Conservation (phyloP, 1,284 basidiomycete species). For the Moniliella sp. region DNA sequence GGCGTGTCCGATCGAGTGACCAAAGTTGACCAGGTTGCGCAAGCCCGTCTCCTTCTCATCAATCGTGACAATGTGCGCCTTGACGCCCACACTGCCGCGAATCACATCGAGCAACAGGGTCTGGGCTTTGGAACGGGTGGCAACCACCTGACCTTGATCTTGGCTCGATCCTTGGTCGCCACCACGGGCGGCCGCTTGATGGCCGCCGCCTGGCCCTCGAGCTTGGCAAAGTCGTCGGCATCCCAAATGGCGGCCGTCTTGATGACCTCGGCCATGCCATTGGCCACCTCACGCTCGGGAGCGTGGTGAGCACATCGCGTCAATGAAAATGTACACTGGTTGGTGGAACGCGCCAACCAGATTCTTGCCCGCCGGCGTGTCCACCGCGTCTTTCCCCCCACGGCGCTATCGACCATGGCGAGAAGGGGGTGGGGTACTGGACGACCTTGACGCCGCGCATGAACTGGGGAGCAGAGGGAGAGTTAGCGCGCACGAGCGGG, state of each 20-base stretch:
- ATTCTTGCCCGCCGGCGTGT: conserved; percentile 89
- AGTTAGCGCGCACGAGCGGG: no score
- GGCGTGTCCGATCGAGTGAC: conserved; percentile 31
- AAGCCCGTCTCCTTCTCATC: conserved; percentile 33
- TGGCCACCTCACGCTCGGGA: conserved; percentile 83
- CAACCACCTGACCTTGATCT: conserved; percentile 19
- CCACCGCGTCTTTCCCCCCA: conserved; percentile 97
- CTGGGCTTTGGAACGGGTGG: conserved; percentile 21
- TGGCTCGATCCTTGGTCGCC: conserved; percentile 8
- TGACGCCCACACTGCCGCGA: conserved; percentile 30
- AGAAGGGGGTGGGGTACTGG: conserved; percentile 88
- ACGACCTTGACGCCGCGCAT: conserved; percentile 77
- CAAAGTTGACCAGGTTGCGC: conserved; percentile 33
- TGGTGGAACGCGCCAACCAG: conserved; percentile 97
- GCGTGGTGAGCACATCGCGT: conserved; percentile 84
- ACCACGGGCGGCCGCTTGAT: no score
- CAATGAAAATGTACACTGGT: conserved; percentile 88
- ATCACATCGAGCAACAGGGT: conserved; percentile 31
- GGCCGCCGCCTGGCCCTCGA: conserved; percentile 22
- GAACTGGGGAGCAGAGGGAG: conserved; percentile 3
- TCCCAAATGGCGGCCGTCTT: conserved; percentile 41
- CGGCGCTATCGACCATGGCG: conserved; percentile 93
- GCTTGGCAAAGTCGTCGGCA: conserved; percentile 27
- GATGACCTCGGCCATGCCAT: conserved; percentile 95
- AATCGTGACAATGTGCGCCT: conserved; percentile 31